Evolutionary conservation across 2,329 filamentous ascomycete genomes (phyloP).

Genomic region (Aspergillus eucalypticola): DNA sequence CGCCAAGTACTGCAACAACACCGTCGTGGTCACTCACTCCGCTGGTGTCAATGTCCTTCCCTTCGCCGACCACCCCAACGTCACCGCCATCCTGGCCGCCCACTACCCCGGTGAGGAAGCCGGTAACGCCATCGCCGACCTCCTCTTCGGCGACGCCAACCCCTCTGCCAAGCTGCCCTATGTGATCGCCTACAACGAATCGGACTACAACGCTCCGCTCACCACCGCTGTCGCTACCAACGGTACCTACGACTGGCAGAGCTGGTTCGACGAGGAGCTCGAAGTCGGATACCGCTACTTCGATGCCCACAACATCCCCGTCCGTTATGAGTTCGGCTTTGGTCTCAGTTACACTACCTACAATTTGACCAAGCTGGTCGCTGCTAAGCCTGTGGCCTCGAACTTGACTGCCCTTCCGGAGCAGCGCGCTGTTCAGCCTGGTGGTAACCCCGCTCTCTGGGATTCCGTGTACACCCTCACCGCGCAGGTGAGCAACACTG

Average conservation of each 20-base stretch:
- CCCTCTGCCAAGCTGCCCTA: conserved; percentile 77
- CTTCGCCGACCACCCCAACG: conserved; percentile 72
- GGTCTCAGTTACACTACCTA: conserved; percentile 71
- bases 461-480: conserved; percentile 37
- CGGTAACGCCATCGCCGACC: conserved; percentile 74
- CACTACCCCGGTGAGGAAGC: conserved; percentile 81
- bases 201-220: conserved; percentile 60
- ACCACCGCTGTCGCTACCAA: conserved; percentile 16
- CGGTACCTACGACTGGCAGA: conserved; percentile 20
- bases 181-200: conserved; percentile 69
- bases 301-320: conserved; percentile 21
- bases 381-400: conserved; percentile 50
- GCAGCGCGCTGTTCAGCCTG: conserved; percentile 36
- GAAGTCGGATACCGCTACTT: conserved; percentile 27
- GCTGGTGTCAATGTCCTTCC: conserved; percentile 62
- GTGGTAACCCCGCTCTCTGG: conserved; percentile 43
- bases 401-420: conserved; percentile 57
- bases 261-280: conserved; percentile 21
- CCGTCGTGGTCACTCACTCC: conserved; percentile 82
- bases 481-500: conserved; percentile 72
- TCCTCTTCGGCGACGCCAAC: conserved; percentile 79
- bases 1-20: conserved; percentile 72
- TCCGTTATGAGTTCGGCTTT: conserved; percentile 39
- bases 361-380: conserved; percentile 71
- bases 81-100: conserved; percentile 83